Evolutionary conservation across 192 early-diverging fungal species (phyloP), one percentile per base, ranked within the genome.

Genomic region (Paraglomus brasilianum): DNA sequence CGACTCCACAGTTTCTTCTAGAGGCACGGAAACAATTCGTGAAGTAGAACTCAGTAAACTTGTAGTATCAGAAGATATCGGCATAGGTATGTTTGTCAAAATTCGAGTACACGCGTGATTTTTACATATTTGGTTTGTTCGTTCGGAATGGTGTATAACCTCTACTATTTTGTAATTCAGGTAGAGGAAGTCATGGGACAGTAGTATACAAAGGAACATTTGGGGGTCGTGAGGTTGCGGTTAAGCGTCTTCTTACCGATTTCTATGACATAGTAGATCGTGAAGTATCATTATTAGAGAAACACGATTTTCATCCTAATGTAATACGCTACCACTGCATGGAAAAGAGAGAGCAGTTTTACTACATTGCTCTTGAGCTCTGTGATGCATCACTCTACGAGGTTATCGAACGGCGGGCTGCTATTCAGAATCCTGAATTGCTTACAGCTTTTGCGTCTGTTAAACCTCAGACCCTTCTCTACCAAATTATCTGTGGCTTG

Each of bases 331-430:
- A 99, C 79, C 96, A 87, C 76, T 92, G 86, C 72, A 93, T 86
- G 82, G 95, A 98, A 79, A 82, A 88, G 70, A 82, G 88, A 36
- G 90, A 92, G 69, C 83, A 90, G 36, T 99, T 99, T 77, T 87
- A 96, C 82, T 98, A 95, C 70, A 98, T 99, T 79, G 97, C 97
- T 15, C 82, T 99, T 24, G 97, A 99, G 74, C 84, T 96, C 1
- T 98, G 95, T 71, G 88, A 88, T 4, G 95, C 89, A 0, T 93
- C 93, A 13, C 75, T 99, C 57, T 82, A 87, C n/a, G 97, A 98
- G 65, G 84, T 93, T 13, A 81, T 96, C 38, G 89, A 91, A 62
- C 81, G 86, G 43, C 59, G 78, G 14, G 74, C 77, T 42, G 45
- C 75, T 2, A 74, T 86, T 15, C 75, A 81, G 4, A 56, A 79